Evolutionary conservation across 2,329 filamentous ascomycete species (phyloP), one percentile per base, ranked within the genome.

Genomic region (Penicillium sp.): DNA sequence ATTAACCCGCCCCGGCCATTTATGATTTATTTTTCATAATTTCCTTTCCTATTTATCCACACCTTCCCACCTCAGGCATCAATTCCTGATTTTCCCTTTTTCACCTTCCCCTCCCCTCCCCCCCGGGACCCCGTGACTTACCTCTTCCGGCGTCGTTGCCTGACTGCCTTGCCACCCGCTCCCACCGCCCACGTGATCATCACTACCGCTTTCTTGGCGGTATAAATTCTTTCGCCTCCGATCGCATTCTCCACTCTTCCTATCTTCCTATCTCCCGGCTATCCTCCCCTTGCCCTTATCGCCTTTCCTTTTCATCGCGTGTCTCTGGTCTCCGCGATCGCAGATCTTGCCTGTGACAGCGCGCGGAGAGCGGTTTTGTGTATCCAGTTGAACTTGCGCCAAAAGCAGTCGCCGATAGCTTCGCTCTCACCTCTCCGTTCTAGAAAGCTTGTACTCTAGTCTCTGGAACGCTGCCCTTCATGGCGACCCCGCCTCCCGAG

Each of bases 401-500:
- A 57, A 57, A 61, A 63, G 18, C 27, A 45, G 40, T 57, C 56
- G 55, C 47, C 44, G 60, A 61, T 62, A 65, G 51, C 60, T 58
- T 53, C 57, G 53, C 56, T 60, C 57, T 54, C 52, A 48, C 55
- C 55, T 49, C 48, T 51, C 49, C 46, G 35, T 36, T 35, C 27
- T 44, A 44, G 40, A 56, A 48, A 56, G 48, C 40, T 44, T 60
- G 54, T 49, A 53, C 40, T 54, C 56, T 56, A 57, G 60, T 63
- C 31, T 51, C 54, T 56, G 50, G 57, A 51, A 54, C 44, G 53
- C 49, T 54, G 56, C 46, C 51, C 56, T 57, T 57, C 63, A 74
- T 74, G 72, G 72, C 72, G 63, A 74, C 72, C 46, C 72, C 72
- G 64, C 72, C 72, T 61, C 71, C 72, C 46, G 72, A 74, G 67